Evolutionary conservation across 2,329 filamentous ascomycete genomes (phyloP).

Genomic region (Emydomyces testavorans): DNA sequence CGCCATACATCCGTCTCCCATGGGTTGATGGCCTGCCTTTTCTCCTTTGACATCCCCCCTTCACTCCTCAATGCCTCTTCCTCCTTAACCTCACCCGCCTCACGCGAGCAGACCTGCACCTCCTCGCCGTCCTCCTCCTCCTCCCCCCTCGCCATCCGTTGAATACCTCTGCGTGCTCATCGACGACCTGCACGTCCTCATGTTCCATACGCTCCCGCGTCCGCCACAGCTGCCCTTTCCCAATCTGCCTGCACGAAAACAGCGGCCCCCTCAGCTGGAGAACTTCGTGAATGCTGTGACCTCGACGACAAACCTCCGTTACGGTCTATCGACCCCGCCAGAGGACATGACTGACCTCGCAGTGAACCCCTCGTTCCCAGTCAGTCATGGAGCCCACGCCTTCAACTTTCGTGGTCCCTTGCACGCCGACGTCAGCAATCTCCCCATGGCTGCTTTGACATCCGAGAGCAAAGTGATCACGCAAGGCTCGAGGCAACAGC

Average conservation of each 20-base stretch:
- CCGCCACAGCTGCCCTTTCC: neutral
- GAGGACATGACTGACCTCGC: conserved; percentile 34
- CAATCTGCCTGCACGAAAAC: neutral
- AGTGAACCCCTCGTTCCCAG: conserved; percentile 25
- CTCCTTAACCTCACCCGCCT: conserved; percentile 1
- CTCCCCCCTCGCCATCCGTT: neutral
- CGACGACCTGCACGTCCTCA: conserved; percentile 18
- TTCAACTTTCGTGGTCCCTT: conserved; percentile 15
- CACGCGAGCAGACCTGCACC: neutral
- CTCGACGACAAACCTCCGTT: neutral
- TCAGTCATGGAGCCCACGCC: conserved; percentile 25
- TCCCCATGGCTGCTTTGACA: neutral
- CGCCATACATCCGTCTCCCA: neutral
- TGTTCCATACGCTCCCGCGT: neutral
- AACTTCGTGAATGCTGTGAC: conserved; percentile 1
- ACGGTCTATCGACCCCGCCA: conserved; percentile 34
- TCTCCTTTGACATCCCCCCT: neutral
- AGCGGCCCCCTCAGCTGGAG: neutral
- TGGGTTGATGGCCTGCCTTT: neutral
- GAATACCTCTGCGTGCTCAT: too few species aligned
- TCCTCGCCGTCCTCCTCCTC: conserved; percentile 6
- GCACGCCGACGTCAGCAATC: conserved; percentile 15
- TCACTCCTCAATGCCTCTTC: neutral
- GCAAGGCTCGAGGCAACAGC: conserved; percentile 17
- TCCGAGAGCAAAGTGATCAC: neutral